Evolutionary conservation across 495 filamentous ascomycete species (phyloP), one percentile per base, ranked within the genome.

Genomic region (Hypoxylon fragiforme): DNA sequence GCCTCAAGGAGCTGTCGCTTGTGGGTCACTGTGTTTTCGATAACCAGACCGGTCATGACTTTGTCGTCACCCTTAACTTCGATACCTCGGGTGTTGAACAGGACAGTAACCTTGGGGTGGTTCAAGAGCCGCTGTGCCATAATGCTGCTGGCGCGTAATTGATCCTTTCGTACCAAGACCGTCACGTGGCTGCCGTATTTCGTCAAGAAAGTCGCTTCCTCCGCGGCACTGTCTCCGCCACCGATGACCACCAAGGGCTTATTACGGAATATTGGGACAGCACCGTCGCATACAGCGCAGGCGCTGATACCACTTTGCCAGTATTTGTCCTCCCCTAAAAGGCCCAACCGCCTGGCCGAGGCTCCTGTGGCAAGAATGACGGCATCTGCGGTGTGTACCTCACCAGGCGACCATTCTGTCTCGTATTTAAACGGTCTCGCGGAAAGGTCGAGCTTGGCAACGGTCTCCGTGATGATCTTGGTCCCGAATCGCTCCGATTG

Each of bases 281-380:
- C 92, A 50, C 94, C 94, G 65, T 99, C 94, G 76, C 94, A 99
- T 38, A 99, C 94, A 32, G 94, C 94, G 68, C 94, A 99, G 42
- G 94, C 94, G 48, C 86, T 91, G 68, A 99, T 92, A 56, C 94
- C 94, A 65, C 86, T 91, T 74, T 96, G 92, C 94, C 95, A 97
- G 78, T 89, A 97, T 60, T 82, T 86, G 40, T 92, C 87, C 75
- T 97, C 94, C 20, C 94, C 94, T n/a, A 84, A 78, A 7, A 99
- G 81, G 64, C 85, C 76, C 18, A 97, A 73, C 48, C 95, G 78
- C 44, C 87, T 78, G 35, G 94, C 94, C 32, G 92, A 95, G 43
- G 94, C 94, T 55, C 94, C 94, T 1, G 94, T 99, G 12, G 94
- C 94, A 37, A 99, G 87, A 73, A 99, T 96, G 38, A 99, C 71